Percentiles rank a stretch among this genome's conserved stretches.
Evolutionary conservation across 164 flowering plant species (phyloP).

Genomic region (Brasenia schreberi): DNA sequence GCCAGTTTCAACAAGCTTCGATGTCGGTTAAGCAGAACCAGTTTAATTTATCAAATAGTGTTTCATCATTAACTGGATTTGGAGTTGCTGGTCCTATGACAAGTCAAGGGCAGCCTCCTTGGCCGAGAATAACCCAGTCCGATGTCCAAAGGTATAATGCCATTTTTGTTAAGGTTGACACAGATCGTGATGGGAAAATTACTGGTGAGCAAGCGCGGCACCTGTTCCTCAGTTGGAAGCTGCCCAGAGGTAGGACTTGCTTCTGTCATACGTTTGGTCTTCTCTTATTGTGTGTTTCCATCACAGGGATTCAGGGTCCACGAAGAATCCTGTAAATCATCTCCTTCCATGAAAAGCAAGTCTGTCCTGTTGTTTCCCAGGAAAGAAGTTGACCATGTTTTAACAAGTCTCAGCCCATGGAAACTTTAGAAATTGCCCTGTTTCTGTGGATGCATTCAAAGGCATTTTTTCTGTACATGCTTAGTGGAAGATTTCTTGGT

Average conservation of each 20-base stretch:
- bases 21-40: not conserved
- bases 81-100: slow-evolving; percentile 26
- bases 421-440: too few relatives aligned
- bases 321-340: not conserved
- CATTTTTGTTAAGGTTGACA: slow-evolving; percentile 84
- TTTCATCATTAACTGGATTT: slow-evolving; percentile 18
- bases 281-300: not conserved
- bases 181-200: slow-evolving; percentile 87
- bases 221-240: slow-evolving; percentile 89
- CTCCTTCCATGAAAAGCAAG: not conserved
- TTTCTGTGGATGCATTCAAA: too few relatives aligned
- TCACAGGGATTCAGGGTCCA: not conserved
- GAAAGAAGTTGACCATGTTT: too few relatives aligned
- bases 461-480: too few relatives aligned
- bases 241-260: slow-evolving; percentile 61
- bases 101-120: slow-evolving; percentile 36
- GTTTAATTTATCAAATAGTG: not conserved
- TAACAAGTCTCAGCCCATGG: too few relatives aligned
- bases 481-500: too few relatives aligned
- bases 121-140: slow-evolving; percentile 89
- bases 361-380: not conserved
- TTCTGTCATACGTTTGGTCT: too few relatives aligned
- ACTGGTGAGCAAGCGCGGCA: slow-evolving; percentile 87
- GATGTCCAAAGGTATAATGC: slow-evolving; percentile 82
- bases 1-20: not conserved